phyloP scores from a whole-genome alignment of 169 alveolate genomes.

The Plasmodium fragile region DNA sequence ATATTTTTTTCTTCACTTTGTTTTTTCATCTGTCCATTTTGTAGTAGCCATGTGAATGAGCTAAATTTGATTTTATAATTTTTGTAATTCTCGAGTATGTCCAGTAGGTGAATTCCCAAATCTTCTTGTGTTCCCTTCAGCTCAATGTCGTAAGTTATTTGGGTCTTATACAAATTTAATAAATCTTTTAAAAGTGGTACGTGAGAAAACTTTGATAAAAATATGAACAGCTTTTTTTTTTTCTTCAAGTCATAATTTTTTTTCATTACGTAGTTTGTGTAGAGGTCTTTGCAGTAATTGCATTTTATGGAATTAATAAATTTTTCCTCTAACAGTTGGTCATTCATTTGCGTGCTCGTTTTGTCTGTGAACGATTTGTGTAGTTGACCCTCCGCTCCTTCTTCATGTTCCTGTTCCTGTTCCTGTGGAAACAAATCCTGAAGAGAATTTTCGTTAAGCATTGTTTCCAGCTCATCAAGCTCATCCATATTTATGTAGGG shows the following conservation, averaged over 20 bases:
- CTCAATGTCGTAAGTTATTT: constrained; percentile 62
- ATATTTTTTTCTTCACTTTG: neutral
- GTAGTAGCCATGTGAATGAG: constrained; percentile 60
- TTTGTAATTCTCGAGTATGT: constrained; percentile 52
- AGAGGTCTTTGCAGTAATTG: constrained; percentile 16
- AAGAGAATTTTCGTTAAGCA: neutral
- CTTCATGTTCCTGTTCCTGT: neutral
- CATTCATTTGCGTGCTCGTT: neutral
- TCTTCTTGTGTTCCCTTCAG: constrained; percentile 68
- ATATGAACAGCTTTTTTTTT: constrained; percentile 26
- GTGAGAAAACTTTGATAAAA: constrained; percentile 37
- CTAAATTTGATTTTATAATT: constrained; percentile 42
- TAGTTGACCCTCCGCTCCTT: no score
- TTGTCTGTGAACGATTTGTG: neutral
- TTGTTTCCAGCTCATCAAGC: constrained; percentile 42
- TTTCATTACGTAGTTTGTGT: constrained; percentile 3
- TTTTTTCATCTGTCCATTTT: constrained; percentile 16
- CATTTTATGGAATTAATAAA: constrained; percentile 24
- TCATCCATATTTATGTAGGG: constrained; percentile 37
- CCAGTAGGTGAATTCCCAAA: constrained; percentile 28
- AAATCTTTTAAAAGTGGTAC: constrained; percentile 49
- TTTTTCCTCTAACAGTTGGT: constrained; percentile 12
- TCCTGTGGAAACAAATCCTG: neutral
- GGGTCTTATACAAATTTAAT: constrained; percentile 19
- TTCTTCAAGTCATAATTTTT: constrained; percentile 7